Base-by-base conservation (phyloP, 2,329 filamentous ascomycete genomes). In the Monosporascus sp. region DNA sequence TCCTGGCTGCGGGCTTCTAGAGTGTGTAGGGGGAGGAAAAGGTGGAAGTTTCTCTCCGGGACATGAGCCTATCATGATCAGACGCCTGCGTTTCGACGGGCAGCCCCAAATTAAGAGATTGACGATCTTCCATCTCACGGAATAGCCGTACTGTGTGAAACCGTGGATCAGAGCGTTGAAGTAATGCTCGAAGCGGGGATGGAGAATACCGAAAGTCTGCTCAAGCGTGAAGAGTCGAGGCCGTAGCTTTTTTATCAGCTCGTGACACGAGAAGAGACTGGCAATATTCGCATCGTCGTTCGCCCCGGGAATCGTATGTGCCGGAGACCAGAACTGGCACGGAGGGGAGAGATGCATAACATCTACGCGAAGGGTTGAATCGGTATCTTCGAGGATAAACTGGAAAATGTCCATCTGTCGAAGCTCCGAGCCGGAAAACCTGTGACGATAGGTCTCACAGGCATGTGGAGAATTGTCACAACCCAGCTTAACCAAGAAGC, bases 161-260 rank as follows among this genome's bases (percentile, higher is more conserved):
- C 84, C 81, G 25, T 78, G 72, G 3, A 94, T 71, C 0, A 92
- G 68, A 0, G 75, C 70, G 39, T 78, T 73, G 47, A 91, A 85
- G 50, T 80, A 84, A 0, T 72, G 68, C 11, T 71, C 66, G 51
- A 85, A 83, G 0, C 74, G 68, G 0, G 78, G 69, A 22, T 76
- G 72, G 0, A 80, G 67, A 1, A 95, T 77, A 0, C 89, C 89
- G 50, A 82, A 84, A 0, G 90, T 92, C 63, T 96, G 87, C 61
- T 96, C 90, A 1, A 95, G 72, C 0, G 89, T 95, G 2, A 89
- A 79, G 0, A 94, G 64, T 0, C 90, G 77, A 0, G 90, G 89
- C 0, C 76, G 79, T 0, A 79, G 66, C 37, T 78, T 78, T 5
- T 77, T 68, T 1, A 93, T 70, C 0, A 91, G 67, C 3, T 78